These are phyloP conservation scores for Catharanthus roseus DNA, from an alignment of 257 asterid genomes.

Conservation along the genomic window DNA sequence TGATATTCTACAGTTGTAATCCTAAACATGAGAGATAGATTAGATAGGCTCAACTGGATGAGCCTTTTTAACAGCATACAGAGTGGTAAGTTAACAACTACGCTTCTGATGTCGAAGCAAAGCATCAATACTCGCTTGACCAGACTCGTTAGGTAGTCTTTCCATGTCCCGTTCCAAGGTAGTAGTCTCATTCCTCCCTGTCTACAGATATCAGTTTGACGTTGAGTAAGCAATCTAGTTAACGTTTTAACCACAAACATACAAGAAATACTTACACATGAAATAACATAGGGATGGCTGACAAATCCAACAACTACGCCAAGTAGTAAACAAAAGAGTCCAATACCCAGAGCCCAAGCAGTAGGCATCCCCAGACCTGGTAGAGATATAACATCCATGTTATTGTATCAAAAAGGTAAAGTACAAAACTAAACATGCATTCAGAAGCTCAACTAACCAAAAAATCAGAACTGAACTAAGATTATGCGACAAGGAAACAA, in stretches of 20 bases:
- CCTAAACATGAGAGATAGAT: constrained; percentile 48
- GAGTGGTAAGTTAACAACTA: constrained; percentile 52
- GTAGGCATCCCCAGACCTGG: constrained; percentile 55
- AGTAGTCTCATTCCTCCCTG: constrained; percentile 59
- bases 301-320: constrained; percentile 63
- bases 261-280: constrained; percentile 48
- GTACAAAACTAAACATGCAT: background rate
- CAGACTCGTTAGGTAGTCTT: constrained; percentile 68
- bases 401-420: background rate
- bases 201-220: constrained; percentile 55
- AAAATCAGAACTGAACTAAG: background rate
- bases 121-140: constrained; percentile 60
- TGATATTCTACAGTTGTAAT: constrained; percentile 30
- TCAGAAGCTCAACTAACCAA: background rate
- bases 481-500: background rate
- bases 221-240: constrained; percentile 14
- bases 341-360: constrained; percentile 53
- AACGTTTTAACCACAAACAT: background rate
- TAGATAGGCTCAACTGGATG: constrained; percentile 36
- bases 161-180: constrained; percentile 65
- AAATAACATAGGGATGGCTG: constrained; percentile 55
- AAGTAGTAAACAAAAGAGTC: constrained; percentile 45
- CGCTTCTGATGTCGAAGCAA: constrained; percentile 81
- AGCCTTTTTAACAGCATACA: constrained; percentile 29
- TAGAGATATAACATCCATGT: constrained; percentile 5